These are phyloP conservation scores for Nidula microcarpa DNA, from an alignment of 768 basidiomycete species.

Conservation along the genomic window DNA sequence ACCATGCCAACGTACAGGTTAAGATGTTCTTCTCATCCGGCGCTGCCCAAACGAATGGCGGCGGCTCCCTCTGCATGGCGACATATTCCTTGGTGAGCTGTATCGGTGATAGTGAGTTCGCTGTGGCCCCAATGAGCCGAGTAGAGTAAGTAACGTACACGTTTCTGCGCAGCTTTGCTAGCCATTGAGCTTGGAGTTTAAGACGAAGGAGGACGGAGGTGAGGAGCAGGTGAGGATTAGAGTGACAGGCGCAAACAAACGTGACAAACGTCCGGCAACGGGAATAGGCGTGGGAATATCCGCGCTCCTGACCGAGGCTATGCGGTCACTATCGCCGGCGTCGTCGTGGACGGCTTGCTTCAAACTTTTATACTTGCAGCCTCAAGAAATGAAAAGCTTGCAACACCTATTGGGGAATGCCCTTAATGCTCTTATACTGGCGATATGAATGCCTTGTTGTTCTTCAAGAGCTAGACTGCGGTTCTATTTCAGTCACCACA, in stretches of 20 bases:
- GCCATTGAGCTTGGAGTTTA: slow-evolving; percentile 48
- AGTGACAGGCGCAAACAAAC: slow-evolving; percentile 14
- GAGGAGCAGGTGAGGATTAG: slow-evolving; percentile 15
- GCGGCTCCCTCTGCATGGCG: slow-evolving; percentile 88
- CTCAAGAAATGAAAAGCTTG: background rate
- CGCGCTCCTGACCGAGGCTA: background rate
- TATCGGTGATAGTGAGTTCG: background rate
- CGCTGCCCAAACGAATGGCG: slow-evolving; percentile 92
- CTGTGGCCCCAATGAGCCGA: background rate
- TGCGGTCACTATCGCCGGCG: no score
- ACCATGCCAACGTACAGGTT: slow-evolving; percentile 61
- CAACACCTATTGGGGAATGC: no score
- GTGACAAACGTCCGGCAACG: slow-evolving; percentile 2
- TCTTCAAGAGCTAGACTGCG: no score
- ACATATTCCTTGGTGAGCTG: slow-evolving; percentile 88
- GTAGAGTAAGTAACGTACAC: slow-evolving; percentile 38
- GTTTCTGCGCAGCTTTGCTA: slow-evolving; percentile 83
- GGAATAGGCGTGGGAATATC: background rate
- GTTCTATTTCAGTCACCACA: no score
- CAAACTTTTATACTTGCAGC: background rate
- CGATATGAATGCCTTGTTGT: no score
- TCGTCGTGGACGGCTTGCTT: background rate
- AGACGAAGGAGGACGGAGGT: slow-evolving; percentile 14
- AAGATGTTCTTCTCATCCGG: slow-evolving; percentile 98
- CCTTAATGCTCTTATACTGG: no score